Base-by-base conservation (phyloP, 805 yeast species). In the Candida ponderosae region DNA sequence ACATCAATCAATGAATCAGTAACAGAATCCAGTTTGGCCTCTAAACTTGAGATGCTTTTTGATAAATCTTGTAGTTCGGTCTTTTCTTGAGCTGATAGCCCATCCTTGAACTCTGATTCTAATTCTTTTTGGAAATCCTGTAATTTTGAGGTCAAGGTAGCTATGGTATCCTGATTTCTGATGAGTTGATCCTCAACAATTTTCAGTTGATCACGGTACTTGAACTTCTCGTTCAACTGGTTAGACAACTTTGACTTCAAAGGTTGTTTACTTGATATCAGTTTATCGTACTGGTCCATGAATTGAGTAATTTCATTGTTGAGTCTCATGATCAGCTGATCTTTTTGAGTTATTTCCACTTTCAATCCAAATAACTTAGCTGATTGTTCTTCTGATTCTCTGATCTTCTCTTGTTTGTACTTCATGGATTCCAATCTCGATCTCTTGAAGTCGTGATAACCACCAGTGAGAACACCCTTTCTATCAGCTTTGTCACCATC, bases 401-500 rank as follows among this genome's bases (percentile, higher is more conserved):
- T 54, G 31, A 65, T 71, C 53, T 81, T 76, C 38, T 62, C 68
- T 13, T 72, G 66, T 44, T 82, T 70, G 13, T 62, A 54, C 37
- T 76, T 76, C 49, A 86, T 65, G 3, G 81, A 73, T 46, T 87
- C 95, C 34, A 89, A 59, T 47, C 94, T 70, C 0, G 87, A 80
- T 36, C 63, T 66, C 41, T 73, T 74, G 47, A 68, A 72, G 48
- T 85, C 93, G 46, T 84, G 72, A 50, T 72, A 86, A 34, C 97
- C 97, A 59, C 97, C 97, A 18, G 86, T 78, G 32, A 93, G 57
- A 2, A 82, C 83, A 57, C 98, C 98, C 45, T 69, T 75, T 33
- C 76, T 77, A 48, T 86, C 94, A 35, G 86, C 86, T 45, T 86
- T 68, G 54, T 93, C 97, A 47, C 98, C 98, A 56, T 86, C 95